phyloP scores from a whole-genome alignment of 1,284 basidiomycete species.

The Malassezia slooffiae region DNA sequence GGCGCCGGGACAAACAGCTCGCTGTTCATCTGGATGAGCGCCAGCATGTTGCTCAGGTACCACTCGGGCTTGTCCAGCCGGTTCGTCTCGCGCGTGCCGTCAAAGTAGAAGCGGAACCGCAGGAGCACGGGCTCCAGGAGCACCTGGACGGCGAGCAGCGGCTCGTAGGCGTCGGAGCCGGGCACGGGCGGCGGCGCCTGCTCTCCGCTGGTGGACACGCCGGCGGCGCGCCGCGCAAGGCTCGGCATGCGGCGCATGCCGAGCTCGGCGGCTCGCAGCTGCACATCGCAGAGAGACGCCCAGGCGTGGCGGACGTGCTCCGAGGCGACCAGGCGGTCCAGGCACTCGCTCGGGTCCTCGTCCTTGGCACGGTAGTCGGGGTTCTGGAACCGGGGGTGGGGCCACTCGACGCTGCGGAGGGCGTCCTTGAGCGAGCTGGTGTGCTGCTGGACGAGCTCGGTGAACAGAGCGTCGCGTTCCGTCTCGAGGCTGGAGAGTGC shows the following conservation, averaged over 20 bases:
- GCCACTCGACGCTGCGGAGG: conserved; percentile 4
- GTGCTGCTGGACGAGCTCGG: not conserved
- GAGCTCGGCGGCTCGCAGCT: conserved; percentile 19
- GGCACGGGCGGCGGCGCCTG: conserved; percentile 9
- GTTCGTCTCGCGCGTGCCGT: conserved; percentile 73
- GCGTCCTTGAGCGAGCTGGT: not conserved
- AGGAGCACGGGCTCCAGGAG: conserved; percentile 73
- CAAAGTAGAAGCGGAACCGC: conserved; percentile 92
- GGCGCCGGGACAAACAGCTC: conserved; percentile 58
- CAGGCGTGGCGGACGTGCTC: no score
- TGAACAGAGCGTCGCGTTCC: conserved; percentile 4
- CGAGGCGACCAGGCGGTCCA: no score
- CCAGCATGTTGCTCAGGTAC: conserved; percentile 83
- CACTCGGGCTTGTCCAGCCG: conserved; percentile 92
- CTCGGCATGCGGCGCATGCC: conserved; percentile 1
- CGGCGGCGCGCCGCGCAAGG: no score
- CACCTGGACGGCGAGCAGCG: conserved; percentile 54
- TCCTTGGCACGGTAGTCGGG: conserved; percentile 1
- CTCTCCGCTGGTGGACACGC: not conserved
- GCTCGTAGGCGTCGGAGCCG: conserved; percentile 34
- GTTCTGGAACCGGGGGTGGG: conserved; percentile 8
- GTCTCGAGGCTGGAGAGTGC: not conserved
- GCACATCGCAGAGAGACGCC: conserved; percentile 27
- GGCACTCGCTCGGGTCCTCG: no score
- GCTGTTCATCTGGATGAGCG: conserved; percentile 50